phyloP scores from a whole-genome alignment of 768 basidiomycete genomes.

The Pleurotus cornucopiae region DNA sequence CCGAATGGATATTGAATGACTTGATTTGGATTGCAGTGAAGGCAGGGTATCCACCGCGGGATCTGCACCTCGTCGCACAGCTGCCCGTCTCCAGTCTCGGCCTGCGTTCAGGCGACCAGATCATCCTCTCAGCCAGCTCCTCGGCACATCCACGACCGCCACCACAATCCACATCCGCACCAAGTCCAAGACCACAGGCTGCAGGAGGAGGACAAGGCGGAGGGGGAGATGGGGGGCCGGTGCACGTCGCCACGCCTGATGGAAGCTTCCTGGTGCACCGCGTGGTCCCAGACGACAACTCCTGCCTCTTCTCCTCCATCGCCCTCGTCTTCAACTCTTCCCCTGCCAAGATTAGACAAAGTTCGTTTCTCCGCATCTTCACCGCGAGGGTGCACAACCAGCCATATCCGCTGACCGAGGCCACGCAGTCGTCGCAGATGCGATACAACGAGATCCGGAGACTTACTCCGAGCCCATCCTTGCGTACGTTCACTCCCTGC shows the following conservation, averaged over 20 bases:
- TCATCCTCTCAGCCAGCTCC: conserved; percentile 55
- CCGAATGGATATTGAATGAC: background rate
- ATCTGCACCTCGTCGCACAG: conserved; percentile 68
- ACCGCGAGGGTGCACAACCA: too few relatives aligned
- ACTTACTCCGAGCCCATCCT: conserved; percentile 85
- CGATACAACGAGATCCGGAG: conserved; percentile 65
- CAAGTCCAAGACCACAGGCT: background rate
- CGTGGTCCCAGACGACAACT: conserved; percentile 97
- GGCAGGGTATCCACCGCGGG: conserved; percentile 79
- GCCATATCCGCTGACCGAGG: background rate
- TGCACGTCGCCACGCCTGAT: conserved; percentile 49
- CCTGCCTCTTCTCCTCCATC: conserved; percentile 87
- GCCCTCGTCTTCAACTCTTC: conserved; percentile 85
- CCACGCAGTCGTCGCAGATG: conserved; percentile 72
- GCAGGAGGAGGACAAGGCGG: background rate
- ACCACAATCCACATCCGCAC: conserved; percentile 1
- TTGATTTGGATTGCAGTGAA: conserved; percentile 47
- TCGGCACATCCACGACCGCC: conserved; percentile 19
- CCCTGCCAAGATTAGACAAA: conserved; percentile 71
- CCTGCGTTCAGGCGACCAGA: conserved; percentile 75
- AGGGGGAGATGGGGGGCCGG: conserved; percentile 32
- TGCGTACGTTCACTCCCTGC: conserved; percentile 47
- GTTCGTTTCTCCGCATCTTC: conserved; percentile 30
- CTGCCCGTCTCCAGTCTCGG: conserved; percentile 75
- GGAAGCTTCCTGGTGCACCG: conserved; percentile 72